phyloP scores from a whole-genome alignment of 2,329 filamentous ascomycete genomes.

The Daldinia sp. region DNA sequence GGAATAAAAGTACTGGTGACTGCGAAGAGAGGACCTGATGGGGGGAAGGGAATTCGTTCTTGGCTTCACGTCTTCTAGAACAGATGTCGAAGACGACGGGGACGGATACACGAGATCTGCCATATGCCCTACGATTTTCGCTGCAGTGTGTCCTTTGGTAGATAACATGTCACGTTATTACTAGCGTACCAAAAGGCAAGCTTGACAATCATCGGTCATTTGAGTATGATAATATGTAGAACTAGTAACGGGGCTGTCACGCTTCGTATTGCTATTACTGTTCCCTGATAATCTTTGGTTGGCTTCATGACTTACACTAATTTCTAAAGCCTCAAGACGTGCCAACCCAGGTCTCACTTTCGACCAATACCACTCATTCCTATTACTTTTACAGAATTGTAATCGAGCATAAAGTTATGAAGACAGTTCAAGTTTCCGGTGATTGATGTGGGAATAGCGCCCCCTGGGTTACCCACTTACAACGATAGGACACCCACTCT shows the following conservation, averaged over 20 bases:
- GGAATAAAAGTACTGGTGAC: constrained; percentile 25
- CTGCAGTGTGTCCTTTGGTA: constrained; percentile 13
- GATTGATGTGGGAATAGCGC: constrained; percentile 37
- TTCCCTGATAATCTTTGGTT: constrained; percentile 4
- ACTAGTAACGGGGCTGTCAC: not conserved
- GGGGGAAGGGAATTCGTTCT: constrained; percentile 14
- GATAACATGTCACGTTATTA: not conserved
- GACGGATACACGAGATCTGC: constrained; percentile 13
- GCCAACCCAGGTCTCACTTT: constrained; percentile 6
- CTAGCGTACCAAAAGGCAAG: not conserved
- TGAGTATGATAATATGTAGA: not conserved
- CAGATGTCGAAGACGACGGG: constrained; percentile 17
- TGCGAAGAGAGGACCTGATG: not conserved
- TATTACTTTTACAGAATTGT: constrained; percentile 35
- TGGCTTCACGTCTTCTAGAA: constrained; percentile 35
- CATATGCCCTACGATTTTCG: constrained; percentile 26
- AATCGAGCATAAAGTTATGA: constrained; percentile 41
- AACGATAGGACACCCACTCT: constrained; percentile 26
- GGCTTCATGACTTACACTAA: constrained; percentile 6
- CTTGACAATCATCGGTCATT: constrained; percentile 2
- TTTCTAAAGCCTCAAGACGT: not conserved
- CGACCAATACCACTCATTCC: constrained; percentile 18
- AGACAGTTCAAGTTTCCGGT: constrained; percentile 27
- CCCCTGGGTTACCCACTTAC: constrained; percentile 26
- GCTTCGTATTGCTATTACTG: not conserved